These are phyloP conservation scores for Salicornia ramosissima DNA, from an alignment of 148 eudicot genomes.

Conservation along the genomic window DNA sequence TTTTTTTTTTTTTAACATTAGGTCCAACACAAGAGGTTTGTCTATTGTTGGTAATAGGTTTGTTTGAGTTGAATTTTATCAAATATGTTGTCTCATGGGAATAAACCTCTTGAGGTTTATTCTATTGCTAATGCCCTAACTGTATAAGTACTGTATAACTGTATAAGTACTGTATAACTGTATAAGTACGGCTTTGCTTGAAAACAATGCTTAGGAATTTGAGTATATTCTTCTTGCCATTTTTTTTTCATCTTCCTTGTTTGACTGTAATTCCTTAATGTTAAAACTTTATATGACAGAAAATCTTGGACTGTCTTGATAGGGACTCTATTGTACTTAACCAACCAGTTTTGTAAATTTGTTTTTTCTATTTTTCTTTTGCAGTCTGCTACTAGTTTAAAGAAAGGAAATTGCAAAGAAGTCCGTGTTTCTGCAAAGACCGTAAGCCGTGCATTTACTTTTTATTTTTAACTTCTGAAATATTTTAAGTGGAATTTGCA, in stretches of 20 bases:
- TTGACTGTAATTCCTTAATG: neutral
- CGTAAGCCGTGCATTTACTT: constrained; percentile 38
- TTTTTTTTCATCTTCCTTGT: neutral
- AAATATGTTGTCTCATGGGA: too few species aligned
- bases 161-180: too few species aligned
- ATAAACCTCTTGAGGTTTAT: too few species aligned
- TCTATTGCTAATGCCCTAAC: too few species aligned
- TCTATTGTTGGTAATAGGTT: too few species aligned
- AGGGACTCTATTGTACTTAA: neutral
- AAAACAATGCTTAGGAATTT: neutral
- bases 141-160: too few species aligned
- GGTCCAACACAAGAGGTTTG: too few species aligned
- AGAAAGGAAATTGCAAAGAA: constrained; percentile 54
- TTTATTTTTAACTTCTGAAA: neutral
- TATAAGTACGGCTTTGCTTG: neutral
- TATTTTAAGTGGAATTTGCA: neutral
- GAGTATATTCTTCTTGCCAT: too few species aligned
- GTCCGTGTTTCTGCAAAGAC: constrained; percentile 58
- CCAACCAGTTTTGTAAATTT: constrained; percentile 6
- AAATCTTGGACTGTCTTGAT: neutral
- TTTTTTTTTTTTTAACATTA: too few species aligned
- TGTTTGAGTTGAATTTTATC: too few species aligned
- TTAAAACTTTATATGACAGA: neutral
- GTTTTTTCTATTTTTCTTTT: constrained; percentile 16
- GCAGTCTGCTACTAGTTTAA: constrained; percentile 57